Evolutionary conservation across 2,329 filamentous ascomycete species (phyloP).

Genomic region (Epichloe bromicola): DNA sequence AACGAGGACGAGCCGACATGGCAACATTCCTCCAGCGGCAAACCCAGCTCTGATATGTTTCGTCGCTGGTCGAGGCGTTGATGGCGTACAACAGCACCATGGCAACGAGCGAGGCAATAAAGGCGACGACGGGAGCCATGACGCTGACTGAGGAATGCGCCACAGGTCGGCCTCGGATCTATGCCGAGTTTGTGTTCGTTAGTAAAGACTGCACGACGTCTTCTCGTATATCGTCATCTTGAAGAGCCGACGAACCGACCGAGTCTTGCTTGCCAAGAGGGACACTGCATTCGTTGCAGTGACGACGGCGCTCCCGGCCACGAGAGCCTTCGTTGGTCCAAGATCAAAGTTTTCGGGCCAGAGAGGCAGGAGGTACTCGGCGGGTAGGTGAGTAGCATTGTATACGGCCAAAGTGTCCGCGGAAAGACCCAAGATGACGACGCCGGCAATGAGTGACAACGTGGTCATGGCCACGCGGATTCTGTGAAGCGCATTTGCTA

Average conservation of each 20-base stretch:
- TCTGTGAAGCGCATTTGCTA: slow-evolving; percentile 28
- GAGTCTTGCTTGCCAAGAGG: slow-evolving; percentile 34
- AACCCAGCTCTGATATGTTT: slow-evolving; percentile 49
- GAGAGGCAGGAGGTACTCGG: slow-evolving; percentile 36
- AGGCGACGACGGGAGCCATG: slow-evolving; percentile 15
- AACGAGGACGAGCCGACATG: slow-evolving; percentile 41
- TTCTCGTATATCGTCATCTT: not conserved
- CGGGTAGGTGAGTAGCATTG: slow-evolving; percentile 36
- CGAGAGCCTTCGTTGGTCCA: slow-evolving; percentile 41
- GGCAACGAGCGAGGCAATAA: slow-evolving; percentile 33
- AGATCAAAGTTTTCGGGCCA: slow-evolving; percentile 47
- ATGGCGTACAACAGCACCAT: slow-evolving; percentile 45
- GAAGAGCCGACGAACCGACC: slow-evolving; percentile 24
- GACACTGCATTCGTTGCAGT: slow-evolving; percentile 34
- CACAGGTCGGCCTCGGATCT: slow-evolving; percentile 12
- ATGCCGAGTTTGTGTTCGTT: not conserved
- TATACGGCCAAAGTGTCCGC: slow-evolving; percentile 42
- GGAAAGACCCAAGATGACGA: slow-evolving; percentile 41
- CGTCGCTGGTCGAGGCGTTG: slow-evolving; percentile 36
- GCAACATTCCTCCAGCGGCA: slow-evolving; percentile 45
- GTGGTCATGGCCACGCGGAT: slow-evolving; percentile 33
- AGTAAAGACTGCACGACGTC: not conserved
- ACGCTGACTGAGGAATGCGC: slow-evolving; percentile 13
- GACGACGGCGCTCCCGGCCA: slow-evolving; percentile 38
- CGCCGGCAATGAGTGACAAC: slow-evolving; percentile 35